Evolutionary conservation across 805 yeast genomes (phyloP).

Genomic region (Starmerella bacillaris): DNA sequence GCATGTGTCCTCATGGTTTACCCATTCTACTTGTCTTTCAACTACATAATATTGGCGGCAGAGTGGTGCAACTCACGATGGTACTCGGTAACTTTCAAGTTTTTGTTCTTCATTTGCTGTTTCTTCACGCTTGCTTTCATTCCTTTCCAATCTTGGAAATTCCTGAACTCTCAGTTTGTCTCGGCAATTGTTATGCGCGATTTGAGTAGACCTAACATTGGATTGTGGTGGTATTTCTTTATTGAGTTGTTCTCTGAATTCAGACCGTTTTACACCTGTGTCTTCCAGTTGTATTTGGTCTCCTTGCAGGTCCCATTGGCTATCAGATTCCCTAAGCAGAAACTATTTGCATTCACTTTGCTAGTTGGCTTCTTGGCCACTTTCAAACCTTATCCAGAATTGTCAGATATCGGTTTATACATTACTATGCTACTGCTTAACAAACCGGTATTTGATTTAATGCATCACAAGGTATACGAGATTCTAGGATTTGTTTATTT

Average conservation of each 20-base stretch:
- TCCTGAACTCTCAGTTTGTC: conserved; percentile 40
- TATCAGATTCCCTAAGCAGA: conserved; percentile 41
- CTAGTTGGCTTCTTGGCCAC: conserved; percentile 38
- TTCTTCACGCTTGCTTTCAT: conserved; percentile 13
- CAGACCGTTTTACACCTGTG: conserved; percentile 61
- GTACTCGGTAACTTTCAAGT: not conserved
- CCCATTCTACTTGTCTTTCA: conserved; percentile 43
- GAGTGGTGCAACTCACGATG: not conserved
- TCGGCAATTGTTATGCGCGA: conserved; percentile 38
- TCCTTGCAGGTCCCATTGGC: conserved; percentile 59
- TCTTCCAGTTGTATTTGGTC: conserved; percentile 59
- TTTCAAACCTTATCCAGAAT: conserved; percentile 70
- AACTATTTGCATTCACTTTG: conserved; percentile 37
- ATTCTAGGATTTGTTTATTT: conserved; percentile 38
- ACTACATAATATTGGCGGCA: conserved; percentile 27
- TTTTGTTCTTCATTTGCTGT: conserved; percentile 1
- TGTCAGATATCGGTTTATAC: conserved; percentile 54
- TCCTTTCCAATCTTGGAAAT: conserved; percentile 22
- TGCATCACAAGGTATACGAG: conserved; percentile 33
- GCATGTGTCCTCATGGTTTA: conserved; percentile 48
- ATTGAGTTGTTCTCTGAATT: conserved; percentile 88
- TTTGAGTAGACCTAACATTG: conserved; percentile 64
- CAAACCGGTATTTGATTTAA: conserved; percentile 26
- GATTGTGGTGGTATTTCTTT: conserved; percentile 97
- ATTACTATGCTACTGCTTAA: conserved; percentile 32